Base-by-base conservation (phyloP, 164 flowering plant genomes). In the Paratinospora sagittata region DNA sequence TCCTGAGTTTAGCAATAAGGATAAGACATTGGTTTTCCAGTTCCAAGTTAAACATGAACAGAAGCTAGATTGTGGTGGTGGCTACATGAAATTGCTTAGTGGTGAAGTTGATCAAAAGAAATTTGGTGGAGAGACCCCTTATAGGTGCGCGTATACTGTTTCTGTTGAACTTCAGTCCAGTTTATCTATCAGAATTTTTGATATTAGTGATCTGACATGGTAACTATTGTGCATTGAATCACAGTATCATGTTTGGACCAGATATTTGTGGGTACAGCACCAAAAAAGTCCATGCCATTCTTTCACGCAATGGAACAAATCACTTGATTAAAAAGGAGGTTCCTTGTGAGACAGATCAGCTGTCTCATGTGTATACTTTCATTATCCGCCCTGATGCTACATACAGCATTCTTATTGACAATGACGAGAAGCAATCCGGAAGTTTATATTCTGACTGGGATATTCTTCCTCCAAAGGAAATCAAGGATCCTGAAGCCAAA, bases 51-150 rank as follows among this genome's bases (percentile, higher is more conserved):
- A 93, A 79, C 95, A 94, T 73, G 98, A 94, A 72, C 96, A 94
- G 76, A 92, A 94, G 81, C 96, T 92, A 79, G 96, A 92, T 71
- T 94, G 98, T 83, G 98, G 98, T 81, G 98, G 98, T 83, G 98
- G 97, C n/a, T 92, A 94, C 81, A 90, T 94, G 95, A 94, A 94
- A 86, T 80, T 94, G 79, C 87, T 94, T 17, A 92, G 97, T 73
- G 95, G 87, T 75, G 91, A 88, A 0, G 78, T 88, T 68, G 97
- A 93, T 79, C 97, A 90, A 72, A 91, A 89, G 86, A 87, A 87
- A 72, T 94, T 94, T 74, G 97, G 98, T 65, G 98, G 98, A 61
- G 98, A 92, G 45, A 90, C 97, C 62, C 95, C 97, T 3, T 93
- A 93, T 81, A 93, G 98, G 97, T 91, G 63, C 67, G n/a, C 52